phyloP scores from a whole-genome alignment of 2,329 filamentous ascomycete genomes.

The Trichoderma sp. region DNA sequence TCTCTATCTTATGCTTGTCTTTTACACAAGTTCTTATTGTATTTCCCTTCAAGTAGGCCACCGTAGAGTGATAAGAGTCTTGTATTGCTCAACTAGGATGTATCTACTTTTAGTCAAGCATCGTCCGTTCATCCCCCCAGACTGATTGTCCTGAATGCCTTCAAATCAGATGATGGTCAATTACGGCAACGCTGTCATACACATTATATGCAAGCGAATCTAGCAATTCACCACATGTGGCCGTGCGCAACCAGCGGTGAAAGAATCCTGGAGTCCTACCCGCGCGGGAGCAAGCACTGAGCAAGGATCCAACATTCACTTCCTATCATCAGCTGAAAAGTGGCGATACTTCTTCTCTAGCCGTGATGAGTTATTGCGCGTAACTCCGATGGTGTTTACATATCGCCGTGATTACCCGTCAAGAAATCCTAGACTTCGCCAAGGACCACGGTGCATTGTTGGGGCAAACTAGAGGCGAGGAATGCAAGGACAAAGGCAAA shows the following conservation, averaged over 20 bases:
- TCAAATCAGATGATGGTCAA: neutral
- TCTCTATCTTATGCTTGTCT: neutral
- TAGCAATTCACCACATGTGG: neutral
- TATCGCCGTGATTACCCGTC: neutral
- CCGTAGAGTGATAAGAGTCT: neutral
- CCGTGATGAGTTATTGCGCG: neutral
- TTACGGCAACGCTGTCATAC: neutral
- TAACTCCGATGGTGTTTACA: neutral
- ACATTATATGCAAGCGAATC: neutral
- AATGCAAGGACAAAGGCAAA: neutral
- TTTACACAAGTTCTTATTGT: neutral
- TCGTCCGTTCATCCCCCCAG: neutral
- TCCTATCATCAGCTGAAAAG: neutral
- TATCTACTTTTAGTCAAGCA: neutral
- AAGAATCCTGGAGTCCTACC: neutral
- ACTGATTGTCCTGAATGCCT: accelerated
- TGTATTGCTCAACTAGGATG: neutral
- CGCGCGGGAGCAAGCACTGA: neutral
- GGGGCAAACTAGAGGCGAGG: neutral
- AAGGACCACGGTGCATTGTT: neutral
- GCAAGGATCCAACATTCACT: neutral
- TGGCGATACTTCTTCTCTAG: no score
- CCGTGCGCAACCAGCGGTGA: slow-evolving; percentile 4
- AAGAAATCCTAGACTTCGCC: neutral
- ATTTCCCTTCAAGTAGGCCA: neutral